phyloP scores from a whole-genome alignment of 2,329 filamentous ascomycete species.

The Sarocladiaceae sp. region DNA sequence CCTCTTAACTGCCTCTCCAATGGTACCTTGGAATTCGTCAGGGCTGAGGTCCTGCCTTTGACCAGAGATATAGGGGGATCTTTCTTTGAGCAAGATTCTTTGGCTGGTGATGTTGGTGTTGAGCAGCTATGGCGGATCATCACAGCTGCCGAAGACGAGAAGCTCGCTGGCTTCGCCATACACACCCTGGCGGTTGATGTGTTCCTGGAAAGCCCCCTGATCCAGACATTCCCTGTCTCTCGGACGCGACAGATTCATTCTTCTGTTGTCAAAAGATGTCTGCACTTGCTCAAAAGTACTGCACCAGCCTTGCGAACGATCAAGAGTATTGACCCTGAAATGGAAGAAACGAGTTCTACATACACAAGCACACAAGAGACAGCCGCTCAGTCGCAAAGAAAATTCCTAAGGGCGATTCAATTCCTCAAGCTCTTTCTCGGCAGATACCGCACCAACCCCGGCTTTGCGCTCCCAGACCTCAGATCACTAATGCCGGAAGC shows the following conservation, averaged over 20 bases:
- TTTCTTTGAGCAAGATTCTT: conserved; percentile 44
- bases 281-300: conserved; percentile 60
- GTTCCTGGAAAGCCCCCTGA: conserved; percentile 57
- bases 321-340: conserved; percentile 43
- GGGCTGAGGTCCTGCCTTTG: conserved; percentile 40
- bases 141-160: conserved; percentile 57
- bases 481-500: conserved; percentile 45
- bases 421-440: conserved; percentile 63
- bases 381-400: too few species aligned
- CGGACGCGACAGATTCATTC: conserved; percentile 57
- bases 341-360: too few species aligned
- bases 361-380: too few species aligned
- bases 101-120: conserved; percentile 42
- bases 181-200: conserved; percentile 62
- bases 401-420: conserved; percentile 62
- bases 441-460: conserved; percentile 54
- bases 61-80: conserved; percentile 38
- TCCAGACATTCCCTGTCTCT: conserved; percentile 41
- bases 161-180: conserved; percentile 63
- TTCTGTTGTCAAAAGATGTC: conserved; percentile 65
- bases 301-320: conserved; percentile 34
- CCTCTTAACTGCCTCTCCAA: conserved; percentile 52
- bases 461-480: conserved; percentile 53
- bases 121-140: conserved; percentile 83
- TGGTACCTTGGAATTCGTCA: conserved; percentile 58